Evolutionary conservation across 108 stramenopile genomes (phyloP), one percentile per base, ranked within the genome.

Genomic region (Cafeteria roenbergensis): DNA sequence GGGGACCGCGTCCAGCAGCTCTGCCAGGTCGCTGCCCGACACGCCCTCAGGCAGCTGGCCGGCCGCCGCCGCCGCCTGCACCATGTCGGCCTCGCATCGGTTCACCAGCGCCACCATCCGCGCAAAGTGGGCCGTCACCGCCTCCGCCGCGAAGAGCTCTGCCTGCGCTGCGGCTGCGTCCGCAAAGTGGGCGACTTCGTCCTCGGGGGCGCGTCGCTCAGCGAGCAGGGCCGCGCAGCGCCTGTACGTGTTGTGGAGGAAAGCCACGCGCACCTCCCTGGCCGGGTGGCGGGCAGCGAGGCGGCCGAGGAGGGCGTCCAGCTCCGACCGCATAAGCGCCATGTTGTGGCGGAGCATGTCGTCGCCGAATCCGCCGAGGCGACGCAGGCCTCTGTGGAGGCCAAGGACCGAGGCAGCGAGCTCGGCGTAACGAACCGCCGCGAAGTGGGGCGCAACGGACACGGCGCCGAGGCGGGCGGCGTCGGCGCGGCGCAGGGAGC

Each of bases 131-230:
- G 85, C 81, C 22, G 78, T 80, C 37, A 93, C 73, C 34, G 90
- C 86, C 71, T 99, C 93, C 74, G 97, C 97, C 0, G 94, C 94
- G 78, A 97, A 99, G 31, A 87, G 68, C 70, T 95, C 94, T 52
- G 90, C 76, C 66, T 95, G 91, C 42, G 79, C 75, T 63, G 83
- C 78, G 3, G 97, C 76, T 26, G 85, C 62, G 62, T 93, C 93
- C 38, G 86, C 83, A 62, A 95, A 89, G n/a, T 81, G 80, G 57
- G 86, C 87, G 38, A 91, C 82, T 67, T 97, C 94, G 56, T 90
- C 91, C 31, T 87, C 82, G 27, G 84, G 82, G 35, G 77, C 68
- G 27, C 91, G 79, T 34, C 94, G 82, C 74, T 95, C 94, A 65
- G 89, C 88, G 64, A 94, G 90, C 53, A 92, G 87, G 62, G 78